phyloP scores from a whole-genome alignment of 768 basidiomycete species.

The Tulasnella sp. region DNA sequence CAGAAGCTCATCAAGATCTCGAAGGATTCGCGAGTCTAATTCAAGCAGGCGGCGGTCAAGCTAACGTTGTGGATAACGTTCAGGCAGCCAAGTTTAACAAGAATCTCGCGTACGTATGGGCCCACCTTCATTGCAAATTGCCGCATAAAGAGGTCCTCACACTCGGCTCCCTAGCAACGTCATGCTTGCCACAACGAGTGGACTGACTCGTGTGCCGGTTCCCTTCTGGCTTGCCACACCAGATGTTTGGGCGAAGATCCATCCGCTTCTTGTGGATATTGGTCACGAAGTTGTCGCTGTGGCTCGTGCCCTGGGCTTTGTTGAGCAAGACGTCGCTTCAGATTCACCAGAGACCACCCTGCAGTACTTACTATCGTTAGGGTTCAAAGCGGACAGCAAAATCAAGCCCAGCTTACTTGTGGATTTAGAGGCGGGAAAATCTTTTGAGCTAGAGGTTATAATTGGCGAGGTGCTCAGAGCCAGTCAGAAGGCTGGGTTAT shows the following conservation, averaged over 20 bases:
- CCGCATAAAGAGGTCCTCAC: neutral
- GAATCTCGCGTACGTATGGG: slow-evolving; percentile 39
- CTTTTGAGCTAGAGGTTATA: slow-evolving; percentile 13
- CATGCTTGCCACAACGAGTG: slow-evolving; percentile 41
- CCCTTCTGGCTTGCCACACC: slow-evolving; percentile 42
- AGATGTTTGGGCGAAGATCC: slow-evolving; percentile 20
- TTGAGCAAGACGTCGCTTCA: neutral
- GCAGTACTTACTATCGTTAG: neutral
- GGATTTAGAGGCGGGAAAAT: slow-evolving; percentile 3
- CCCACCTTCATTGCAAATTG: too few relatives aligned
- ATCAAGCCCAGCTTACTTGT: slow-evolving; percentile 5
- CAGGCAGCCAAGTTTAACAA: slow-evolving; percentile 52
- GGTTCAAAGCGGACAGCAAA: neutral
- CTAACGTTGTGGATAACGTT: slow-evolving; percentile 44
- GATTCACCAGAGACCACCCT: neutral
- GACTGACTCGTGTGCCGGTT: slow-evolving; percentile 37
- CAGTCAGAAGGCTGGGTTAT: neutral
- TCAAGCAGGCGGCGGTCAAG: slow-evolving; percentile 38
- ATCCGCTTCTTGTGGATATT: neutral
- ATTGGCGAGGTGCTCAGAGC: slow-evolving; percentile 9
- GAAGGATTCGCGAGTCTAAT: slow-evolving; percentile 33
- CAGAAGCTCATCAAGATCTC: neutral
- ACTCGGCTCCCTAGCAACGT: slow-evolving; percentile 32
- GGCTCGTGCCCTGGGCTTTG: neutral
- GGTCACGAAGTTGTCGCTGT: neutral